Evolutionary conservation across 2,329 filamentous ascomycete species (phyloP), one percentile per base, ranked within the genome.

Genomic region (Fusarium irregulare): DNA sequence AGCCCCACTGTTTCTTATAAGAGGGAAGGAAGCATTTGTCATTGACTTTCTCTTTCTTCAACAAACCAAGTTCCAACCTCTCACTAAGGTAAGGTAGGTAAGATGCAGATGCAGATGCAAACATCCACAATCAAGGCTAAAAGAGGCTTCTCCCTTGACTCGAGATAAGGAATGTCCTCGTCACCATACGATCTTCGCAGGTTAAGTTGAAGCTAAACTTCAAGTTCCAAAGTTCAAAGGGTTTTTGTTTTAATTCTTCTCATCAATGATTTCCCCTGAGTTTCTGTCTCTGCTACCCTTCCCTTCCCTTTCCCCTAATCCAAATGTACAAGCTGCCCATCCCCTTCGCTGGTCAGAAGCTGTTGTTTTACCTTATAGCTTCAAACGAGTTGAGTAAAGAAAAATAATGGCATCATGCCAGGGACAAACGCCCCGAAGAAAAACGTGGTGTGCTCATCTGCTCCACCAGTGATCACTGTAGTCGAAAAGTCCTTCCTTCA

Each of bases 1-100:
- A 51, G 71, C 63, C 71, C 73, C 73, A 75, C 73, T 75, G 10
- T 74, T 75, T 70, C 44, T 59, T 62, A 11, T 25, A 41, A 49
- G 30, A 34, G n/a, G 50, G 50, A 65, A 54, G 50, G 50, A 65
- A 54, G 44, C 56, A 71, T 66, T 69, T 56, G 60, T 58, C 58
- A 66, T 70, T 70, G 54, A 64, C 42, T 47, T 30, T 37, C 12
- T 45, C 20, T 40, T 32, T 25, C n/a, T 46, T 25, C 21, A 41
- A 41, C 23, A 41, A 47, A 47, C 25, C 44, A 47, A 47, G 44
- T 47, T 27, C 44, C 25, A 27, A 47, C 18, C 25, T 47, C 16
- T 46, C 44, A 46, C 44, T 46, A 46, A 27, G 11, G 27, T 28
- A 28, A 28, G 27, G 27, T 6, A 28, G 27, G 27, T 13, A 13